Conservation (phyloP, 768 basidiomycete species). For the Psilocybe subaeruginosa region DNA sequence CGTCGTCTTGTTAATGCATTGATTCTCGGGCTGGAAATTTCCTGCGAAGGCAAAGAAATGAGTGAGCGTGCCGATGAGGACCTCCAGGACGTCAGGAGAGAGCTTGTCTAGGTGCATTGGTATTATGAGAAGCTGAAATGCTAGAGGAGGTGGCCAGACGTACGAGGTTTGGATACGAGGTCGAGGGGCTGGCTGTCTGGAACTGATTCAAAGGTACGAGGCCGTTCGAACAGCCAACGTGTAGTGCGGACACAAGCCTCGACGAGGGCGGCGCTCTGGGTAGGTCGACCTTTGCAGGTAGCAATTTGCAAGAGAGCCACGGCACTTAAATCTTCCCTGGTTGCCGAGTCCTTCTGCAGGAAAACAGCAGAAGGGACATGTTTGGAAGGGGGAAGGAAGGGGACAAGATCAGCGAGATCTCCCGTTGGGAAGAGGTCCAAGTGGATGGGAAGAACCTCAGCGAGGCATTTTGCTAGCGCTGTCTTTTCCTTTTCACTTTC, state of each 20-base stretch:
- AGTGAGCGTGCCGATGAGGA: conserved; percentile 7
- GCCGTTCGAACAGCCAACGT: conserved; percentile 11
- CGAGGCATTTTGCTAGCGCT: conserved; percentile 13
- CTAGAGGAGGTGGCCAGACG: neutral
- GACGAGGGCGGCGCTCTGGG: neutral
- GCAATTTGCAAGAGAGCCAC: conserved; percentile 9
- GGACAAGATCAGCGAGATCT: conserved; percentile 8
- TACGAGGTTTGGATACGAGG: conserved; percentile 12
- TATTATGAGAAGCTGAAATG: conserved; percentile 1
- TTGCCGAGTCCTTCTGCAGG: neutral
- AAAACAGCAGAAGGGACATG: conserved; percentile 4
- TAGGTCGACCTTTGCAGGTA: conserved; percentile 7
- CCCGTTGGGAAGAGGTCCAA: conserved; percentile 8
- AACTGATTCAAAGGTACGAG: conserved; percentile 6
- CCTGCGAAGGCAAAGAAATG: conserved; percentile 9
- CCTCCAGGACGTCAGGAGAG: conserved; percentile 7
- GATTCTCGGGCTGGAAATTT: neutral
- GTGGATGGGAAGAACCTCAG: conserved; percentile 14
- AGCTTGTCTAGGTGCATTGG: neutral
- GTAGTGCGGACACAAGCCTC: conserved; percentile 8
- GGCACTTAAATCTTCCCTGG: conserved; percentile 1
- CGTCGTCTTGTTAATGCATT: conserved; percentile 3
- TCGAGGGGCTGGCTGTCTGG: conserved; percentile 8
- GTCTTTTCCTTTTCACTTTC: conserved; percentile 11
- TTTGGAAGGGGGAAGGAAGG: conserved; percentile 8